Conservation (phyloP, 371 early-diverging fungal genomes). For the Mucor circinelloides region DNA sequence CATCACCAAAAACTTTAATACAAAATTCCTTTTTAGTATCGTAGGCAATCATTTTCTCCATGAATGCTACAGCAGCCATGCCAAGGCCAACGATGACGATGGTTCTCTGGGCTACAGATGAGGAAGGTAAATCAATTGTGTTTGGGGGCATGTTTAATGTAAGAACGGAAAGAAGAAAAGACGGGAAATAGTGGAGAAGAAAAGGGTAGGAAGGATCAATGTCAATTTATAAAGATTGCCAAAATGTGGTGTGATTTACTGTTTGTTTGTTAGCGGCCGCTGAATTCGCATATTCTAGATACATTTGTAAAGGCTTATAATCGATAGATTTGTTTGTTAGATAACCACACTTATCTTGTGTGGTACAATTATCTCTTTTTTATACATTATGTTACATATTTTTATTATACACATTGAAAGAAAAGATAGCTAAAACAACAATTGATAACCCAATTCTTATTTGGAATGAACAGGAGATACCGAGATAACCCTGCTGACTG, state of each 20-base stretch:
- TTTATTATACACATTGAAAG: not conserved
- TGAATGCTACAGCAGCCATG: slow-evolving; percentile 69
- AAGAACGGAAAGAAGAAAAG: not conserved
- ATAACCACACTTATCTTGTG: not conserved
- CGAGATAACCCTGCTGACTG: not conserved
- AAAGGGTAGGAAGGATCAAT: not conserved
- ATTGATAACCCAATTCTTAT: not conserved
- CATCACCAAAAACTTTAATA: slow-evolving; percentile 62
- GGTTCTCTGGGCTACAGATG: not conserved
- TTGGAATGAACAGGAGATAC: not conserved
- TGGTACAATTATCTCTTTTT: not conserved
- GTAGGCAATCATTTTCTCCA: slow-evolving; percentile 59
- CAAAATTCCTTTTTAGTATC: slow-evolving; percentile 45
- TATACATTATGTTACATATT: not conserved
- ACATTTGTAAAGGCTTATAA: not conserved
- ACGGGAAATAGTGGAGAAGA: not conserved
- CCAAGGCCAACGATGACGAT: slow-evolving; percentile 67
- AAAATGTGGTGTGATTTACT: not conserved
- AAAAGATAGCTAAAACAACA: not conserved
- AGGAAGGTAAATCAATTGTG: not conserved
- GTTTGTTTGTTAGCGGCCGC: not conserved
- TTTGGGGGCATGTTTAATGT: slow-evolving; percentile 11
- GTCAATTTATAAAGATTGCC: not conserved
- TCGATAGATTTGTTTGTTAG: not conserved
- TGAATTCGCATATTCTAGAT: not conserved